Conservation (phyloP, 305 asterid genomes). For the Fraxinus sp. region DNA sequence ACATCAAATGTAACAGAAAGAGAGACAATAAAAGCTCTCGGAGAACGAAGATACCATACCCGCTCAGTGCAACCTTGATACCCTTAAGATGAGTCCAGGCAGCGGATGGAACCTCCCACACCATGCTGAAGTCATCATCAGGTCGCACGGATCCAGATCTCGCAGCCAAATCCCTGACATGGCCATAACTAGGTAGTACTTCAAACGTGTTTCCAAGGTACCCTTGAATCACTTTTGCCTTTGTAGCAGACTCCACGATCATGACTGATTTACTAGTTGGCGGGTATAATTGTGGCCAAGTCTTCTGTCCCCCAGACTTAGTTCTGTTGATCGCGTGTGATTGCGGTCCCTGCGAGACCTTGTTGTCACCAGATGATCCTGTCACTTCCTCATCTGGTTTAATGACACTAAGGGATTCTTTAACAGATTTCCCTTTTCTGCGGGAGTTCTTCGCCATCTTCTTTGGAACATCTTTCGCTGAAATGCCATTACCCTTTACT, state of each 20-base stretch:
- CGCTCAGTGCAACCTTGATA: constrained; percentile 78
- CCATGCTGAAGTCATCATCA: constrained; percentile 90
- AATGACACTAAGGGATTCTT: constrained; percentile 29
- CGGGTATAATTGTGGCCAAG: constrained; percentile 70
- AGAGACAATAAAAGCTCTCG: constrained; percentile 13
- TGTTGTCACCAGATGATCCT: constrained; percentile 23
- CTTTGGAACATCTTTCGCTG: constrained; percentile 32
- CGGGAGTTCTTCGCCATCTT: constrained; percentile 38
- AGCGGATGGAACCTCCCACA: constrained; percentile 92
- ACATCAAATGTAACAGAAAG: constrained; percentile 3
- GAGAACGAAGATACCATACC: constrained; percentile 51
- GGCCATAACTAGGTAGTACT: constrained; percentile 93
- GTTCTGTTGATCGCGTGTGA: constrained; percentile 31
- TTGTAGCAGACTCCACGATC: constrained; percentile 83
- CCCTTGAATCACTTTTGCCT: constrained; percentile 90
- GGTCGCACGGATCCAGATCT: constrained; percentile 97
- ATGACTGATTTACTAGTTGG: constrained; percentile 67
- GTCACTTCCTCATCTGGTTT: constrained; percentile 27
- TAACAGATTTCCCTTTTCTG: constrained; percentile 37
- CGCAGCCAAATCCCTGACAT: constrained; percentile 95
- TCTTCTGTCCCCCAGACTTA: constrained; percentile 36
- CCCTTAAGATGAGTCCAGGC: constrained; percentile 98
- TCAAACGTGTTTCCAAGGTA: constrained; percentile 93
- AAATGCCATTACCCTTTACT: constrained; percentile 28
- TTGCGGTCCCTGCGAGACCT: constrained; percentile 27